These are phyloP conservation scores for Fusarium anthophilum DNA, from an alignment of 2,329 filamentous ascomycete species.

Conservation along the genomic window DNA sequence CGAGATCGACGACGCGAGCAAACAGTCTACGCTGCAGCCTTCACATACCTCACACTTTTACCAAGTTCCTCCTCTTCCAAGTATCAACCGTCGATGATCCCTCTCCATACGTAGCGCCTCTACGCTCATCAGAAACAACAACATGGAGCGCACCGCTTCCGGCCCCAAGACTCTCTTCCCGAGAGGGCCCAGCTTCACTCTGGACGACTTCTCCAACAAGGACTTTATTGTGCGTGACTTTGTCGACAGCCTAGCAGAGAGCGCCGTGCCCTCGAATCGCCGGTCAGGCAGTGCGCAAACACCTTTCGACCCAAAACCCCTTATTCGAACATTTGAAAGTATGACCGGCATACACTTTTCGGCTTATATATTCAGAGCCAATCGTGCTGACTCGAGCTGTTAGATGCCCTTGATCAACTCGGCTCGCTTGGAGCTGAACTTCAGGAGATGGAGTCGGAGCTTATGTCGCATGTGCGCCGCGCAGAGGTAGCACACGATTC, in stretches of 20 bases:
- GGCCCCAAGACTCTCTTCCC: slow-evolving; percentile 76
- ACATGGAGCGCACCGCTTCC: slow-evolving; percentile 56
- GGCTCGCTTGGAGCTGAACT: slow-evolving; percentile 81
- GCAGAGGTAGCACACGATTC: slow-evolving; percentile 93
- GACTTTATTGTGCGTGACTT: slow-evolving; percentile 99
- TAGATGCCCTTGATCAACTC: slow-evolving; percentile 73
- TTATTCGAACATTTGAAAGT: slow-evolving; percentile 95
- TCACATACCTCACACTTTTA: not conserved
- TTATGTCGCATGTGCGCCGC: slow-evolving; percentile 86
- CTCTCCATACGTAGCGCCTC: slow-evolving; percentile 46
- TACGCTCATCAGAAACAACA: slow-evolving; percentile 35
- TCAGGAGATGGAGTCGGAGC: slow-evolving; percentile 88
- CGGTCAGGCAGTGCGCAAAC: slow-evolving; percentile 74
- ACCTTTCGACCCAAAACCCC: slow-evolving; percentile 91
- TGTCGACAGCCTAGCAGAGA: slow-evolving; percentile 90
- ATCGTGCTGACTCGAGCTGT: slow-evolving; percentile 15
- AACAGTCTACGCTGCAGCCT: slow-evolving; percentile 1
- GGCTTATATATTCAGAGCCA: not conserved
- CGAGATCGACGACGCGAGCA: slow-evolving; percentile 24
- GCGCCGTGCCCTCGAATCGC: slow-evolving; percentile 79
- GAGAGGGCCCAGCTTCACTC: slow-evolving; percentile 81
- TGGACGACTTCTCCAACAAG: slow-evolving; percentile 87
- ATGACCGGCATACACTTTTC: slow-evolving; percentile 35
- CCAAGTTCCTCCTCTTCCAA: not conserved
- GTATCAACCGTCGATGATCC: slow-evolving; percentile 15